These are phyloP conservation scores for Heracleum sosnowskyi DNA, from an alignment of 129 eudicot species.

Conservation along the genomic window DNA sequence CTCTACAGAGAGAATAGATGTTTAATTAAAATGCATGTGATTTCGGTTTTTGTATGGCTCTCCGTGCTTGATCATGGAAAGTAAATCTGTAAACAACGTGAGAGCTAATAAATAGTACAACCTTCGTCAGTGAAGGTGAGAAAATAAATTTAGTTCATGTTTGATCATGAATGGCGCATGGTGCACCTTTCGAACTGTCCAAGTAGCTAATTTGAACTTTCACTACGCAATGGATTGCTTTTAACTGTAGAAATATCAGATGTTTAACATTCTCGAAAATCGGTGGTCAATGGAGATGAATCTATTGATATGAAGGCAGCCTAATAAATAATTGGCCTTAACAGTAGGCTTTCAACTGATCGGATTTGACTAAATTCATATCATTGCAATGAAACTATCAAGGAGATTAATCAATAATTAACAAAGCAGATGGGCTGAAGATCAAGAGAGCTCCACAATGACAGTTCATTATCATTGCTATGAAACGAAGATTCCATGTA, in stretches of 20 bases:
- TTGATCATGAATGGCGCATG: no score
- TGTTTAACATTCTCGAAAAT: neutral
- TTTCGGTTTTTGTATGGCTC: no score
- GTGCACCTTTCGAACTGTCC: no score
- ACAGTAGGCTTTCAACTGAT: no score
- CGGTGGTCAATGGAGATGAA: neutral
- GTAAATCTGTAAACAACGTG: neutral
- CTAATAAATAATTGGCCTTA: neutral
- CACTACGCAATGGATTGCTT: neutral
- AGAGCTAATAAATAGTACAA: neutral
- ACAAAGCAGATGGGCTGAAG: slow-evolving; percentile 61
- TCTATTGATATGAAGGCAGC: neutral
- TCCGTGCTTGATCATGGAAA: no score
- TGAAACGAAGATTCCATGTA: slow-evolving; percentile 16
- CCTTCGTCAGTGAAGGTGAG: neutral
- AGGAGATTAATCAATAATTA: slow-evolving; percentile 17
- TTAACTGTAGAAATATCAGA: neutral
- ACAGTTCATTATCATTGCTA: slow-evolving; percentile 35
- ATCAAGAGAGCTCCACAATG: slow-evolving; percentile 60
- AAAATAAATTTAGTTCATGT: no score
- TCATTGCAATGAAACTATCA: neutral
- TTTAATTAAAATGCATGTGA: neutral
- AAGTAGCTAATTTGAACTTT: neutral
- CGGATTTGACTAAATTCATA: no score
- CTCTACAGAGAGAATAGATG: neutral